A percentile compares a stretch with the other conserved stretches of the same genome.
phyloP scores from a whole-genome alignment of 495 filamentous ascomycete genomes.

The Annulohypoxylon maeteangense region DNA sequence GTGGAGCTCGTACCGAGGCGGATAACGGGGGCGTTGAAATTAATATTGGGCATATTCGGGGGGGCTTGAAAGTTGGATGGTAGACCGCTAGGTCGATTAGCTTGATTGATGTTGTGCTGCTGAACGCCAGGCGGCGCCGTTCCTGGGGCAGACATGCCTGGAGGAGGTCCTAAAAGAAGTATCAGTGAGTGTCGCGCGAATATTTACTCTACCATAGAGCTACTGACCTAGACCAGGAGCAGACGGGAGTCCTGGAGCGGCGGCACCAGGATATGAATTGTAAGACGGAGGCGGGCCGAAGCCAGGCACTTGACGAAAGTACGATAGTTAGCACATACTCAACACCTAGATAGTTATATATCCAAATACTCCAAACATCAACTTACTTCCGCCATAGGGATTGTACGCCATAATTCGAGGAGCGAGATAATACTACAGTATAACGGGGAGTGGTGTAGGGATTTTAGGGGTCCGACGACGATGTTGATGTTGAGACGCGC shows the following conservation, averaged over 20 bases:
- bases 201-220: slow-evolving; percentile 16
- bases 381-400: slow-evolving; percentile 75
- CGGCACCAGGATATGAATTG: slow-evolving; percentile 73
- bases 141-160: slow-evolving; percentile 84
- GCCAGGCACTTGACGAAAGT: slow-evolving; percentile 53
- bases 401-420: slow-evolving; percentile 72
- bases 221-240: slow-evolving; percentile 88
- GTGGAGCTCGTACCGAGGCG: slow-evolving; percentile 78
- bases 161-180: slow-evolving; percentile 63
- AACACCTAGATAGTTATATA: slow-evolving; percentile 18
- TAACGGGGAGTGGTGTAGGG: background rate
- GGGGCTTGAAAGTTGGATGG: slow-evolving; percentile 90
- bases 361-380: background rate
- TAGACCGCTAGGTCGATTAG: slow-evolving; percentile 80
- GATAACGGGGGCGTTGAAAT: slow-evolving; percentile 97
- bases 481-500: slow-evolving; percentile 2
- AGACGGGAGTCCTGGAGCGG: slow-evolving; percentile 72
- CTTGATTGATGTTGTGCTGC: slow-evolving; percentile 72
- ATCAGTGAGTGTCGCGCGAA: slow-evolving; percentile 26
- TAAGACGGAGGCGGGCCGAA: slow-evolving; percentile 81
- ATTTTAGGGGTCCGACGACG: background rate
- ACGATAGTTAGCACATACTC: slow-evolving; percentile 19
- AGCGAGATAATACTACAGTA: slow-evolving; percentile 9
- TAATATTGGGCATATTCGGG: slow-evolving; percentile 94
- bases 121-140: slow-evolving; percentile 82